Percentiles rank a stretch among this genome's conserved stretches.
Evolutionary conservation across 305 asterid genomes (phyloP).

Genomic region (Fraxinus ornus): DNA sequence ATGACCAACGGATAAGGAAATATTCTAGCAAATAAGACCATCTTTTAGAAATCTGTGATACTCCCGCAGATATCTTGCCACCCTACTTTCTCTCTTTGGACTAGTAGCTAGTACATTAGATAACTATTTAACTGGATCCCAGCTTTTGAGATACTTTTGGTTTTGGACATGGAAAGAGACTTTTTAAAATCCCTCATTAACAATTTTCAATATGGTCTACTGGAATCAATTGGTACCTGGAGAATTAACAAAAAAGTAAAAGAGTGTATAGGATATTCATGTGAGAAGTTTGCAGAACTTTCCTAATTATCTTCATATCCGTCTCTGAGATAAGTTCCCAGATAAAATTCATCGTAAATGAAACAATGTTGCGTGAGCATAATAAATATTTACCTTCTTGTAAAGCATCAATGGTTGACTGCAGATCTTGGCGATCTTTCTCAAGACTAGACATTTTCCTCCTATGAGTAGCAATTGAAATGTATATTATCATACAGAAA

Average conservation of each 20-base stretch:
- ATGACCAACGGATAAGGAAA: not conserved
- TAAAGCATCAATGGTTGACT: slow-evolving; percentile 81
- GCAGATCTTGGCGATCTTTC: slow-evolving; percentile 91
- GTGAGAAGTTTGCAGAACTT: not conserved
- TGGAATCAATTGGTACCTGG: not conserved
- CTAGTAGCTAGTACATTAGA: not conserved
- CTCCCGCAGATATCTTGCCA: not conserved
- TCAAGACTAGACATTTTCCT: slow-evolving; percentile 76
- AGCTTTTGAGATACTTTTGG: not conserved
- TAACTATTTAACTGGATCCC: not conserved
- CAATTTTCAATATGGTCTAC: not conserved
- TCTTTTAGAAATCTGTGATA: not conserved
- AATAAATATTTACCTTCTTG: slow-evolving; percentile 69
- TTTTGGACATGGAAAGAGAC: not conserved
- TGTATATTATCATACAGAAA: slow-evolving; percentile 15
- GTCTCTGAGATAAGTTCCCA: not conserved
- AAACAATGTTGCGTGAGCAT: slow-evolving; percentile 6
- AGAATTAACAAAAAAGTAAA: not conserved
- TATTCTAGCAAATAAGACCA: not conserved
- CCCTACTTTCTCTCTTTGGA: not conserved
- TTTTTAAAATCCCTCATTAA: not conserved
- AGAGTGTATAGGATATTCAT: not conserved
- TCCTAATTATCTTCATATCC: not conserved
- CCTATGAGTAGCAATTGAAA: slow-evolving; percentile 40
- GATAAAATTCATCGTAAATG: not conserved